Evolutionary conservation across 805 yeast genomes (phyloP).

Genomic region (Zygosaccharomyces lentus): DNA sequence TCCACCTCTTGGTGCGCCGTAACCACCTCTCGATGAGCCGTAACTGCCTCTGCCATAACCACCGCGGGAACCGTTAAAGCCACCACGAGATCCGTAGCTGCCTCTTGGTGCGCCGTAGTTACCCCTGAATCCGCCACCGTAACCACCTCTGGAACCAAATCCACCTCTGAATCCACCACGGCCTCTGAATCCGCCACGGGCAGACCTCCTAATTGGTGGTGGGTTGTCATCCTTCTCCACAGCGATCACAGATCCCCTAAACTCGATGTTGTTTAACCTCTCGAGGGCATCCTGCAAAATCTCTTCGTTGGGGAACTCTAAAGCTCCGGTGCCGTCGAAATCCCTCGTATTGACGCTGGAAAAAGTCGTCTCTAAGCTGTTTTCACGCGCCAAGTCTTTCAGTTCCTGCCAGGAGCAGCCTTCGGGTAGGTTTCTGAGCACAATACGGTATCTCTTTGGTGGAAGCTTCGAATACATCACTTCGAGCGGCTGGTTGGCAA

Average conservation of each 20-base stretch:
- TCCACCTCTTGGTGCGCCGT: slow-evolving; percentile 36
- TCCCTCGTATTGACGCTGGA: slow-evolving; percentile 44
- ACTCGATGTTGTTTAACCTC: slow-evolving; percentile 65
- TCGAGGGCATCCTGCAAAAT: slow-evolving; percentile 71
- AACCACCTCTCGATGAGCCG: slow-evolving; percentile 27
- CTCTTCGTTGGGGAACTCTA: slow-evolving; percentile 56
- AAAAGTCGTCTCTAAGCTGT: slow-evolving; percentile 61
- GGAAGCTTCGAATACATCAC: slow-evolving; percentile 43
- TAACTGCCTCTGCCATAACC: slow-evolving; percentile 34
- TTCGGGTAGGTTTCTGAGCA: slow-evolving; percentile 66
- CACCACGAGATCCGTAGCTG: slow-evolving; percentile 39
- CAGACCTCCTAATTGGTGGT: slow-evolving; percentile 47
- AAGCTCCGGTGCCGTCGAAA: slow-evolving; percentile 44
- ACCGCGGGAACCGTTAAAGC: slow-evolving; percentile 40
- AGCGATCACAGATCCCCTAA: slow-evolving; percentile 62
- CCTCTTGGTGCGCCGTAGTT: slow-evolving; percentile 43
- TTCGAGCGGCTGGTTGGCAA: slow-evolving; percentile 50
- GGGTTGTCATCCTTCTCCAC: slow-evolving; percentile 72
- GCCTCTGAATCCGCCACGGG: slow-evolving; percentile 45
- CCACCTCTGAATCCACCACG: slow-evolving; percentile 49
- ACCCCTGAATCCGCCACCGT: slow-evolving; percentile 37
- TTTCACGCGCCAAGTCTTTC: slow-evolving; percentile 84
- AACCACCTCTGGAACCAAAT: slow-evolving; percentile 40
- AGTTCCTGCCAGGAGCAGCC: slow-evolving; percentile 83
- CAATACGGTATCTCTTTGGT: slow-evolving; percentile 70